Evolutionary conservation across 2,329 filamentous ascomycete genomes (phyloP).

Genomic region (Tothia fuscella): DNA sequence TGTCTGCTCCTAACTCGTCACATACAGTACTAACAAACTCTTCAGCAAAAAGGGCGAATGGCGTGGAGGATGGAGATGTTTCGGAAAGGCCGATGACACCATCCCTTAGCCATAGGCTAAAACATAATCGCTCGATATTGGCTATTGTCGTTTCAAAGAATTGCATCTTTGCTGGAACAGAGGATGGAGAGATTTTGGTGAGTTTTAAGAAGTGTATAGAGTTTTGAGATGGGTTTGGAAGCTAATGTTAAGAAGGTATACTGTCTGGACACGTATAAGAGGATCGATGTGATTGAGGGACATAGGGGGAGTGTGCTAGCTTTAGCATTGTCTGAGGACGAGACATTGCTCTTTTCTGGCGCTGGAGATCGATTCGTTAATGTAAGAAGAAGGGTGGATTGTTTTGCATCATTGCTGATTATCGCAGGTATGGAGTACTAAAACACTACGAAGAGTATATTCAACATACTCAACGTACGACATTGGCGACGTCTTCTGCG

Average conservation of each 20-base stretch:
- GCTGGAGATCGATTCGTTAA: constrained; percentile 91
- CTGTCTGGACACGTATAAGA: constrained; percentile 79
- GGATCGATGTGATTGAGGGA: constrained; percentile 65
- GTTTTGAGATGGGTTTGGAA: too few species aligned
- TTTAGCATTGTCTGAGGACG: constrained; percentile 65
- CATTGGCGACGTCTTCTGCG: constrained; percentile 88
- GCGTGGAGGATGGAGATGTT: too few species aligned
- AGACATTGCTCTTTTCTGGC: constrained; percentile 73
- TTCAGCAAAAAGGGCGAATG: too few species aligned
- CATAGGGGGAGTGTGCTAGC: constrained; percentile 87
- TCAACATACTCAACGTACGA: constrained; percentile 91
- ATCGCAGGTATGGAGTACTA: constrained; percentile 80
- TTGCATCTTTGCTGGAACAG: constrained; percentile 82
- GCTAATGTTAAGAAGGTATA: too few species aligned
- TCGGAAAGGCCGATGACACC: constrained; percentile 5
- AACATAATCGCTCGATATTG: constrained; percentile 69
- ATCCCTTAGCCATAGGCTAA: constrained; percentile 57
- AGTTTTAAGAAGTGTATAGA: too few species aligned
- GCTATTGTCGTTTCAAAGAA: constrained; percentile 69
- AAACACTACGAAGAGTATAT: constrained; percentile 63
- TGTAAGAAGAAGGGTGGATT: too few species aligned
- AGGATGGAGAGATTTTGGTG: constrained; percentile 81
- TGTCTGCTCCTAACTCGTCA: too few species aligned
- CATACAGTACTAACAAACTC: background rate
- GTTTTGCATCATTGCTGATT: constrained; percentile 34